Base-by-base conservation (phyloP, 768 basidiomycete species). In the Podaxis pistillaris region DNA sequence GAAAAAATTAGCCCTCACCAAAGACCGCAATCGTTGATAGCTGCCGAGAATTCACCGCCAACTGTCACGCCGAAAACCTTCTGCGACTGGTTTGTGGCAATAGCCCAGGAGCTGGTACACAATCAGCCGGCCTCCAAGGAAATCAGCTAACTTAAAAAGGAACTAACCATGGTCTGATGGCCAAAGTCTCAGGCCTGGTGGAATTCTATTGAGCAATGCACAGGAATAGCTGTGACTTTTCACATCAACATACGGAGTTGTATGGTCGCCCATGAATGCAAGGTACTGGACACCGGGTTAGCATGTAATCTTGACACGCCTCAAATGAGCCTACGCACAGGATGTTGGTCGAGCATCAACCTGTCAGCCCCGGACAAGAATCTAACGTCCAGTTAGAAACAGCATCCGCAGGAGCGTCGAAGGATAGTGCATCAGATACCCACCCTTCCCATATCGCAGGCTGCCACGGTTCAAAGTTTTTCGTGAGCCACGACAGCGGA, bases 21-120 rank as follows among this genome's bases (percentile, higher is more conserved):
- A 49, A 85, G 70, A 37, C 89, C 88, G 70, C 89, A 91, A 70
- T 90, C 88, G 66, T 87, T 90, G 73, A 92, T 86, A 37, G 91
- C 92, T 51, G 86, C 81, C 46, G 87, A 88, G 73, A 88, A 96
- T 75, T 96, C 94, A 64, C 93, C 94, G 46, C 91, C 93, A 46
- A 85, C 70, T 44, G 88, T 88, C 65, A 96, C 76, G 33, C 96
- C 95, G 69, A 93, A 95, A 12, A 79, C 79, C 24, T 76, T 78
- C 76, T 88, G 86, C 1, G 92, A 91, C 63, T 79, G 77, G 70
- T 82, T 82, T 26, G 80, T 81, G n/a, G 79, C 79, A 59, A 78
- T 73, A 57, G 79, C 80, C 80, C 82, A 82, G 56, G 73, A 70
- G 71, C 82, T 83, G 56, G 64, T 67, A 66, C 66, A 68, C 15